These are phyloP conservation scores for Pythium periplocum DNA, from an alignment of 352 stramenopile species.

Conservation along the genomic window DNA sequence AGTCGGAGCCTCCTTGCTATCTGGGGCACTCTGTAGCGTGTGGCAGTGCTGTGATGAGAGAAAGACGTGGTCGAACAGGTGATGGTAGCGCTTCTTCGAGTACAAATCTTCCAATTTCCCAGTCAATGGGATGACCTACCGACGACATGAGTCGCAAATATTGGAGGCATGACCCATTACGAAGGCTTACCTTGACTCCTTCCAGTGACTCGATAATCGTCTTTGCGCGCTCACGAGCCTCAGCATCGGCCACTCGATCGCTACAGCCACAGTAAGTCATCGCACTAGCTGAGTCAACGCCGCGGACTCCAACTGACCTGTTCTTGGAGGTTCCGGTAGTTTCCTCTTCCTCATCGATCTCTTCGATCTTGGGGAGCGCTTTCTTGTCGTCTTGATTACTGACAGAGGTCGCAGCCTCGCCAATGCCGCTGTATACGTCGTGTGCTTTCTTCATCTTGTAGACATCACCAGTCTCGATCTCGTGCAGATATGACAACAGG, in stretches of 20 bases:
- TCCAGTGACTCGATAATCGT: conserved; percentile 48
- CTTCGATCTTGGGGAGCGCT: conserved; percentile 17
- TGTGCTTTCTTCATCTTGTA: conserved; percentile 89
- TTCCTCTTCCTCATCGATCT: conserved; percentile 7
- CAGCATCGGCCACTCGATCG: background rate
- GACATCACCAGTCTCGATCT: conserved; percentile 80
- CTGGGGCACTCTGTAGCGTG: conserved; percentile 25
- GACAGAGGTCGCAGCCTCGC: conserved; percentile 16
- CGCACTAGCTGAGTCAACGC: too few species aligned
- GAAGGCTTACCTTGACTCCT: conserved; percentile 36
- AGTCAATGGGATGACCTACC: conserved; percentile 59
- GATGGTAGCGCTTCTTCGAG: conserved; percentile 53
- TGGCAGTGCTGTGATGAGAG: conserved; percentile 61
- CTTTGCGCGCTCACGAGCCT: conserved; percentile 31
- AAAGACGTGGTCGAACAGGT: conserved; percentile 61
- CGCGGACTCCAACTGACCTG: too few species aligned
- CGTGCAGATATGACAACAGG: conserved; percentile 87
- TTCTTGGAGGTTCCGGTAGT: too few species aligned
- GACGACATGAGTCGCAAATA: background rate
- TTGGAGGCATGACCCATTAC: background rate
- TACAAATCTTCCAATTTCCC: conserved; percentile 56
- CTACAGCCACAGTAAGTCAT: too few species aligned
- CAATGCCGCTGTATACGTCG: conserved; percentile 85
- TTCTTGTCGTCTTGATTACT: background rate
- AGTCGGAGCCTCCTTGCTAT: conserved; percentile 3